A percentile compares a stretch with the other conserved stretches of the same genome.
Conservation (phyloP, 352 stramenopile species). For the Pythium utonaiense region DNA sequence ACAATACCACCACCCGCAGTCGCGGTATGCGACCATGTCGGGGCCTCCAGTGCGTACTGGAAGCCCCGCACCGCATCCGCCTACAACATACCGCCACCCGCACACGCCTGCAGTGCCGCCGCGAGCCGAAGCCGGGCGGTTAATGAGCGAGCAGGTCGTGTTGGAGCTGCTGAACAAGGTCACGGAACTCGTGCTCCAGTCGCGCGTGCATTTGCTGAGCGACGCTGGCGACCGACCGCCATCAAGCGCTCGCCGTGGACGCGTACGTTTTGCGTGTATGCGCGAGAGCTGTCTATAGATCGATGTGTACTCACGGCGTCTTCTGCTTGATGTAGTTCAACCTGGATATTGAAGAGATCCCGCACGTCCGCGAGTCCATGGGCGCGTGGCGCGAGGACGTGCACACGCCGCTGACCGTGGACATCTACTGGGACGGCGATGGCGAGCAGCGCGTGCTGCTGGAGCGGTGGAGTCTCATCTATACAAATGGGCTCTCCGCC, state of each 20-base stretch:
- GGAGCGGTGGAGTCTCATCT: slow-evolving; percentile 73
- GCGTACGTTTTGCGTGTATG: slow-evolving; percentile 32
- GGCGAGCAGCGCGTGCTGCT: slow-evolving; percentile 48
- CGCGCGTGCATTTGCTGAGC: slow-evolving; percentile 63
- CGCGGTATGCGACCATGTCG: slow-evolving; percentile 10
- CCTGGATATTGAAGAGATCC: slow-evolving; percentile 80
- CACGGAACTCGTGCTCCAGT: slow-evolving; percentile 79
- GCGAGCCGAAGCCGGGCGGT: slow-evolving; percentile 40
- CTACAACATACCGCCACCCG: neutral
- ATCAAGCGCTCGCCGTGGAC: slow-evolving; percentile 43
- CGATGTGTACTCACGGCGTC: neutral
- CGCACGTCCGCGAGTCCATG: slow-evolving; percentile 64
- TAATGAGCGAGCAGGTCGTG: slow-evolving; percentile 84
- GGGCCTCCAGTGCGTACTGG: neutral
- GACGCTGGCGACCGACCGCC: slow-evolving; percentile 36
- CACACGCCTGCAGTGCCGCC: slow-evolving; percentile 7
- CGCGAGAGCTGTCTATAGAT: neutral
- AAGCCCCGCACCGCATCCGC: slow-evolving; percentile 11
- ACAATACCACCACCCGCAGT: neutral
- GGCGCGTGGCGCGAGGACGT: slow-evolving; percentile 68
- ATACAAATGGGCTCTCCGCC: slow-evolving; percentile 33
- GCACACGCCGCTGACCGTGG: slow-evolving; percentile 56
- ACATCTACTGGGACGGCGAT: slow-evolving; percentile 61
- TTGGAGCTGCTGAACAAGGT: slow-evolving; percentile 84
- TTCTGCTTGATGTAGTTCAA: slow-evolving; percentile 51